Conservation (phyloP, 2,329 filamentous ascomycete species). For the Fusarium globosum region DNA sequence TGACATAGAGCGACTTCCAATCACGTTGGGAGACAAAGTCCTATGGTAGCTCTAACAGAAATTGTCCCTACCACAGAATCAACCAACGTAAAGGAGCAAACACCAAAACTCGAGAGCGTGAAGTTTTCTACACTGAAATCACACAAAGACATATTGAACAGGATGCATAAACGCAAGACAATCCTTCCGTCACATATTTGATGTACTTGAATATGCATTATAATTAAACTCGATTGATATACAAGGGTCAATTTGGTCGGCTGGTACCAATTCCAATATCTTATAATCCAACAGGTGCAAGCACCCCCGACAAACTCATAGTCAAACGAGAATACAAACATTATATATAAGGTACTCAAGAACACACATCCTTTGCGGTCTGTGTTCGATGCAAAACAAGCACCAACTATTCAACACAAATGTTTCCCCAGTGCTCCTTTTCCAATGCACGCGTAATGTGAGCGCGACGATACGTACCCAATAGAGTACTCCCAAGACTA, state of each 20-base stretch:
- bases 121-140: neutral
- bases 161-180: neutral
- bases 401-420: slow-evolving; percentile 7
- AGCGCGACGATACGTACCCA: slow-evolving; percentile 26
- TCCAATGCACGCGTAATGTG: slow-evolving; percentile 29
- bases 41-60: neutral
- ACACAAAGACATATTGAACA: neutral
- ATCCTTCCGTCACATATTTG: neutral
- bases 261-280: slow-evolving; percentile 1
- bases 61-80: neutral
- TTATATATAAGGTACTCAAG: slow-evolving; percentile 42
- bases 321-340: slow-evolving; percentile 41
- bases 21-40: neutral
- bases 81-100: neutral
- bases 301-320: slow-evolving; percentile 20
- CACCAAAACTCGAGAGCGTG: neutral
- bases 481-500: slow-evolving; percentile 25
- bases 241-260: slow-evolving; percentile 10
- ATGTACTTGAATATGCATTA: neutral
- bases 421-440: slow-evolving; percentile 27
- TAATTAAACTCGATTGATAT: slow-evolving; percentile 15
- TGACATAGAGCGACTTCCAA: neutral
- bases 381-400: slow-evolving; percentile 25
- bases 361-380: slow-evolving; percentile 16
- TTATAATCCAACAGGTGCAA: slow-evolving; percentile 29